Percentiles rank a stretch among this genome's conserved stretches.
Conservation (phyloP, 2,329 filamentous ascomycete genomes). For the Stemphylium beticola region DNA sequence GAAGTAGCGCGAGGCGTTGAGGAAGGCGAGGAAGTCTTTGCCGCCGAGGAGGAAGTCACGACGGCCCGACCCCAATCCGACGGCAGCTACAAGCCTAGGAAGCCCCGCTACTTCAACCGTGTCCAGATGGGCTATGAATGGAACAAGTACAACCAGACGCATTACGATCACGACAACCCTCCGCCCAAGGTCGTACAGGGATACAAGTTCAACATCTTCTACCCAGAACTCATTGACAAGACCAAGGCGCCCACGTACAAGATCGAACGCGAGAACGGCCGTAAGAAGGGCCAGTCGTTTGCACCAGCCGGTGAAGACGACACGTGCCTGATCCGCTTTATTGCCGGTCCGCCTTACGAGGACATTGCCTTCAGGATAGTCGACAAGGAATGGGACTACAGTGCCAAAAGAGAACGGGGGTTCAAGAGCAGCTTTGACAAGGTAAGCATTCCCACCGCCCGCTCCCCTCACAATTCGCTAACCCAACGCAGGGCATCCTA, state of each 20-base stretch:
- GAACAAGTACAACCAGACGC: slow-evolving; percentile 99
- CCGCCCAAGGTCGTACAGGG: slow-evolving; percentile 98
- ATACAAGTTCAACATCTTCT: slow-evolving; percentile 99
- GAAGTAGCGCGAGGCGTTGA: slow-evolving; percentile 89
- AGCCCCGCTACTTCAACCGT: slow-evolving; percentile 96
- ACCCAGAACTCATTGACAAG: slow-evolving; percentile 95
- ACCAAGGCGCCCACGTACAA: slow-evolving; percentile 93
- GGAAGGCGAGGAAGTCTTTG: slow-evolving; percentile 96
- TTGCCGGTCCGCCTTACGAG: slow-evolving; percentile 93
- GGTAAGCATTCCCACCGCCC: slow-evolving; percentile 61
- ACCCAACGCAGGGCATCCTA: slow-evolving; percentile 75
- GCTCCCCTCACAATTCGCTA: slow-evolving; percentile 24
- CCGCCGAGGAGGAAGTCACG: slow-evolving; percentile 81
- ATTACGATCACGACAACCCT: slow-evolving; percentile 98
- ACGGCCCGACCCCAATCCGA: slow-evolving; percentile 76
- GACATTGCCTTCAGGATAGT: slow-evolving; percentile 97
- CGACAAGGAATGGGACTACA: slow-evolving; percentile 99
- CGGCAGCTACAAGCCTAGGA: slow-evolving; percentile 83
- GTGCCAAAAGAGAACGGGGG: slow-evolving; percentile 89
- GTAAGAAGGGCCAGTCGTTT: slow-evolving; percentile 88
- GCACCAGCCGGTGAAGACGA: slow-evolving; percentile 95
- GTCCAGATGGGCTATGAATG: slow-evolving; percentile 99
- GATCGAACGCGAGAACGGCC: slow-evolving; percentile 90
- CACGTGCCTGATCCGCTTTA: slow-evolving; percentile 94
- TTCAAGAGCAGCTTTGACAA: slow-evolving; percentile 98